Base-by-base conservation (phyloP, 2,329 filamentous ascomycete genomes). In the Colletotrichum sp. region DNA sequence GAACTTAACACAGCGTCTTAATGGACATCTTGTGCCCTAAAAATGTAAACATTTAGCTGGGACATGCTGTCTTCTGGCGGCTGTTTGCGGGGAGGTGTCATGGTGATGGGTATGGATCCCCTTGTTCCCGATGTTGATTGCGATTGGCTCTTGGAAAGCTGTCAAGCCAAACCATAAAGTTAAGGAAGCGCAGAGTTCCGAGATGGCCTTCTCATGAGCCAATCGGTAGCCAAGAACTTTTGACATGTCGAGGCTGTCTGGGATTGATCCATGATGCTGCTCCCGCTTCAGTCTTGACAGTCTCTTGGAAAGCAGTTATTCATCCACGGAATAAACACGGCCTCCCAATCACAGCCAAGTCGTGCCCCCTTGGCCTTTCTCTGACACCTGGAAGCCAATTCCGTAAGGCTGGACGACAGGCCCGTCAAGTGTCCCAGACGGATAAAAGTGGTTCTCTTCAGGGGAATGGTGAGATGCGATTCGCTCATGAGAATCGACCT, bases 401-500 rank as follows among this genome's bases (percentile, higher is more conserved):
- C 32, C 52, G 21, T 68, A 72, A 63, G 57, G 71, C 57, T 69
- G 55, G 71, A 69, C 16, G 65, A 63, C 65, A 57, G 55, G 57
- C 66, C 66, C 24, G 60, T 55, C 64, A 61, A 70, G 21, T 34
- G 28, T 43, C 39, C 36, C 34, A 39, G 18, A 34, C 55, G 61
- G 52, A 55, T 74, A 72, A 72, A 66, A 61, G 72, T 66, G 68
- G 68, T 6, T 14, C 18, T 26, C 13, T 24, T 4, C 6, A 6
- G 9, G 7, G 7, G 3, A 6, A 60, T 13, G 24, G 26, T 39
- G 48, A 72, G 55, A 74, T 74, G 68, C 72, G 72, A 74, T 72
- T 74, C 36, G 72, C 68, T 74, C 68, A 60, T 74, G 52, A 52
- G 34, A 72, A 72, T 61, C 18, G 14, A 18, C 60, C 68, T 72